A percentile compares a stretch with the other conserved stretches of the same genome.
Conservation (phyloP, 2,329 filamentous ascomycete species). For the Periconia macrospinosa region DNA sequence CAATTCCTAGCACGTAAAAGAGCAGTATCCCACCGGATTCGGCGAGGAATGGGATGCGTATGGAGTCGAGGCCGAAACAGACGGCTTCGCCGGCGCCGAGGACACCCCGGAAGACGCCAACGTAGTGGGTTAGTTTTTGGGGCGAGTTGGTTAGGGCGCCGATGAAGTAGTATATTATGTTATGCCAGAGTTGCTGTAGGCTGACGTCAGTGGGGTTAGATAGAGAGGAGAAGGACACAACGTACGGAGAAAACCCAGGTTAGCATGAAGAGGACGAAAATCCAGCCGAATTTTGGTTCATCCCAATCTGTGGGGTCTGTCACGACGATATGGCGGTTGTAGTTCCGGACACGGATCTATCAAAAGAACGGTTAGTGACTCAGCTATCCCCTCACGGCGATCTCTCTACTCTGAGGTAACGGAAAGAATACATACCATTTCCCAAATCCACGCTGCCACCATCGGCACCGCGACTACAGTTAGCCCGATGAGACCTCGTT, state of each 20-base stretch:
- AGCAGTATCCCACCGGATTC: constrained; percentile 32
- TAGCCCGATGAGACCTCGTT: constrained; percentile 30
- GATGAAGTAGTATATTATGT: constrained; percentile 37
- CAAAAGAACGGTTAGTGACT: too few relatives aligned
- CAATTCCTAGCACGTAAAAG: constrained; percentile 30
- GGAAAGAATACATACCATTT: constrained; percentile 25
- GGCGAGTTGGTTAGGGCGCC: constrained; percentile 36
- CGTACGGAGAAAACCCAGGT: constrained; percentile 31
- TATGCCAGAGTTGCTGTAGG: constrained; percentile 35
- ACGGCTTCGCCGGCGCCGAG: constrained; percentile 35
- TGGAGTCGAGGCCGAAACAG: constrained; percentile 34
- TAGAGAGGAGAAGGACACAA: background rate
- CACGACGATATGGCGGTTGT: constrained; percentile 25
- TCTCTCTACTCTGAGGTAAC: too few relatives aligned
- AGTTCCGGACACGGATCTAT: constrained; percentile 34
- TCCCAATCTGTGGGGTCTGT: constrained; percentile 31
- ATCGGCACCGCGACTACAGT: constrained; percentile 28
- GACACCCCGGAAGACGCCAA: constrained; percentile 33
- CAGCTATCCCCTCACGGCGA: too few relatives aligned
- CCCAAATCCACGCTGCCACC: constrained; percentile 33
- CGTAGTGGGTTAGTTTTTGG: constrained; percentile 34
- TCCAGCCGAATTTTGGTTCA: constrained; percentile 27
- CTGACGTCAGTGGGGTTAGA: too few relatives aligned
- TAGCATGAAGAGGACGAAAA: constrained; percentile 35
- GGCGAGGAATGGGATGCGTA: constrained; percentile 31